Conservation (phyloP, 2,329 filamentous ascomycete species). For the Fusarium anthophilum region DNA sequence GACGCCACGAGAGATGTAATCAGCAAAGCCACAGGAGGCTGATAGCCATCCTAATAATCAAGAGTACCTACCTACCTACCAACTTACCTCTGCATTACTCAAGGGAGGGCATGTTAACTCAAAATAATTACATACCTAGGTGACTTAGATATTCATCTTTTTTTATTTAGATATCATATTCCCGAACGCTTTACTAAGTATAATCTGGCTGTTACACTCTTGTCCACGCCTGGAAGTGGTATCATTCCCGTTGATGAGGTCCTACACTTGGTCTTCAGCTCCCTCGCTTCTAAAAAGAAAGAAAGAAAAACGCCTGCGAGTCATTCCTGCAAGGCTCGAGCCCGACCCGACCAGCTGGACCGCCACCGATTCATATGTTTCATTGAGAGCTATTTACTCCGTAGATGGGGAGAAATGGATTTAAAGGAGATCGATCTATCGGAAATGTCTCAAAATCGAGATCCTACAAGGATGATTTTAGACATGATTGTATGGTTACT, state of each 20-base stretch:
- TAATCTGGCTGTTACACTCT: not conserved
- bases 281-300: not conserved
- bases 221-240: not conserved
- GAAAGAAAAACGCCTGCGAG: slow-evolving; percentile 7
- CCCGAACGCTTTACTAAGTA: not conserved
- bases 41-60: not conserved
- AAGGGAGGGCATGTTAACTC: not conserved
- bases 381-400: not conserved
- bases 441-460: not conserved
- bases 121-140: not conserved
- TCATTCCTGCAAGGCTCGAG: slow-evolving; percentile 22
- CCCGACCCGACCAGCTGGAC: slow-evolving; percentile 9
- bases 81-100: not conserved
- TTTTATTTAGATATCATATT: not conserved
- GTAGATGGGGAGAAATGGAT: not conserved
- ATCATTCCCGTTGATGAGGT: not conserved
- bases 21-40: slow-evolving; percentile 27
- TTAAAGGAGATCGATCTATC: not conserved
- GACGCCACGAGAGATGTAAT: slow-evolving; percentile 9
- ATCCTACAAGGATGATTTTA: too few relatives aligned
- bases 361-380: slow-evolving; percentile 22
- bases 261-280: not conserved
- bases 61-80: not conserved
- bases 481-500: too few relatives aligned
- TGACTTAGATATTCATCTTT: not conserved